Percentiles rank a stretch among this genome's conserved stretches.
phyloP scores from a whole-genome alignment of 768 basidiomycete species.

The Obba rivulosa region DNA sequence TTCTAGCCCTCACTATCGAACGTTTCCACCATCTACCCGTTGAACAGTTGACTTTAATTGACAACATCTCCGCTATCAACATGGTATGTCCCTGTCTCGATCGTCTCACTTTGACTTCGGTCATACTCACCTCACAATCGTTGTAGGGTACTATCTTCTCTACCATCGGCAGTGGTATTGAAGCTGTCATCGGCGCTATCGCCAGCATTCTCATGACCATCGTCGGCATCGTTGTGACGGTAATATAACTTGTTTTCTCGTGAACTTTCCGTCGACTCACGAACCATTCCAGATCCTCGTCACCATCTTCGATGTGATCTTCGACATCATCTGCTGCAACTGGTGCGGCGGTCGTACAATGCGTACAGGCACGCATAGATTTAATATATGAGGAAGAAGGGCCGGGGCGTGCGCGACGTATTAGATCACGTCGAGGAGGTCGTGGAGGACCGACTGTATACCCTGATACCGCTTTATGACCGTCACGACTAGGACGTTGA shows the following conservation, averaged over 20 bases:
- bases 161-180: conserved; percentile 57
- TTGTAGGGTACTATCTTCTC: conserved; percentile 57
- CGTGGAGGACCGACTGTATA: too few species aligned
- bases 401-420: conserved; percentile 4
- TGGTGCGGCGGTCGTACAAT: conserved; percentile 25
- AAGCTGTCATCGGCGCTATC: conserved; percentile 55
- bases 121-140: neutral
- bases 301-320: conserved; percentile 57
- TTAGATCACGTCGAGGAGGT: neutral
- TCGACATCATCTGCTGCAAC: conserved; percentile 41
- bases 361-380: conserved; percentile 22
- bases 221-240: conserved; percentile 52
- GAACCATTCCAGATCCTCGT: conserved; percentile 46
- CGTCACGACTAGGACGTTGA: too few species aligned
- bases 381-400: conserved; percentile 14
- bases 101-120: neutral
- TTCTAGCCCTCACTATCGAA: neutral
- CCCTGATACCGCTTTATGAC: too few species aligned
- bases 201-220: conserved; percentile 57
- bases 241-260: conserved; percentile 24
- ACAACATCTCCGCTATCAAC: neutral
- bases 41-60: neutral
- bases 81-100: conserved; percentile 5
- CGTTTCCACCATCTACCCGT: conserved; percentile 5
- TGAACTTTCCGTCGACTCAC: neutral